Percentiles rank a stretch among this genome's conserved stretches.
These are phyloP conservation scores for Calophaca sinica DNA, from an alignment of 306 rosid genomes.

Conservation along the genomic window DNA sequence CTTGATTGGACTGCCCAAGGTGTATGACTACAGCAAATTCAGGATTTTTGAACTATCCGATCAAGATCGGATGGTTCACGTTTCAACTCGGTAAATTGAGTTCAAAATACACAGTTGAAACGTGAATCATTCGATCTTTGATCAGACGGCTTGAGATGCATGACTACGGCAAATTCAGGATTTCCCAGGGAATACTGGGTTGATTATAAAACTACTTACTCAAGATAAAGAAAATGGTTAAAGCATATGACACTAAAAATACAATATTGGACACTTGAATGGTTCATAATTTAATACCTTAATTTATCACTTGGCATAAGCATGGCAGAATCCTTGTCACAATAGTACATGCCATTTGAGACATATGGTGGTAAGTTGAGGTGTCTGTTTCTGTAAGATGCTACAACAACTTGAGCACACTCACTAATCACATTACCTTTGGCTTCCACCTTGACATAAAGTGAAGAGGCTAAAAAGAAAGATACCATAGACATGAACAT, in stretches of 20 bases:
- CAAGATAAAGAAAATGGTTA: background rate
- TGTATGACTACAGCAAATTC: too few relatives aligned
- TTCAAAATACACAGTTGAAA: background rate
- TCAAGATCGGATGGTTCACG: too few relatives aligned
- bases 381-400: constrained; percentile 6
- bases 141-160: background rate
- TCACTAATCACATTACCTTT: constrained; percentile 15
- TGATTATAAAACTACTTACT: background rate
- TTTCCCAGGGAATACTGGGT: background rate
- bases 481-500: constrained; percentile 13
- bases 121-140: background rate
- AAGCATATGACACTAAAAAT: background rate
- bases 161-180: background rate
- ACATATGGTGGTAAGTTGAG: constrained; percentile 4
- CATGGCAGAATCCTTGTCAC: background rate
- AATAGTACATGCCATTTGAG: background rate
- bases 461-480: constrained; percentile 13
- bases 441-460: constrained; percentile 17
- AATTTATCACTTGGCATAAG: constrained; percentile 23
- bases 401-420: constrained; percentile 1
- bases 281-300: constrained; percentile 1
- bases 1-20: too few relatives aligned
- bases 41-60: too few relatives aligned
- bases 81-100: background rate
- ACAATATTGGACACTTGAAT: background rate